Percentiles rank a stretch among this genome's conserved stretches.
Conservation (phyloP, 2,329 filamentous ascomycete species). For the Ophiostoma sp. region DNA sequence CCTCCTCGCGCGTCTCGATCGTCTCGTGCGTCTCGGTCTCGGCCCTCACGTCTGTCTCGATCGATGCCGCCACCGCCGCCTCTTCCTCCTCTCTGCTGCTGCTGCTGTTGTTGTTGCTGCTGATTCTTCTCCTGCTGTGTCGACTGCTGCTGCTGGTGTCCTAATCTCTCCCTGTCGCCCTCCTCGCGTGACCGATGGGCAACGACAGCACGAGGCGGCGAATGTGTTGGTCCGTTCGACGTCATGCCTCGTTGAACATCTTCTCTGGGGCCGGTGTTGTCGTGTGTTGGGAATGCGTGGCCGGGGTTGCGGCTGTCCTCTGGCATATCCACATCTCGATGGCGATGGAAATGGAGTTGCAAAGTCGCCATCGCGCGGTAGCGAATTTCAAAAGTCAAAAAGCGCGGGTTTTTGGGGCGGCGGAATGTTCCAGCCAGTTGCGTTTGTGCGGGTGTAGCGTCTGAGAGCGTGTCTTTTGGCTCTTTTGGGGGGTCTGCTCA, state of each 20-base stretch:
- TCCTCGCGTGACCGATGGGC: constrained; percentile 32
- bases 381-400: constrained; percentile 12
- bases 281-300: constrained; percentile 31
- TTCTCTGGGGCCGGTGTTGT: constrained; percentile 40
- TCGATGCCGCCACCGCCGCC: constrained; percentile 7
- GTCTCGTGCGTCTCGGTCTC: constrained; percentile 20
- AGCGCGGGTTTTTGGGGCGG: constrained; percentile 21
- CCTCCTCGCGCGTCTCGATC: constrained; percentile 2
- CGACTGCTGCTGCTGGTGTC: background rate
- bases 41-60: background rate
- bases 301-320: constrained; percentile 42
- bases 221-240: constrained; percentile 34
- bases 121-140: constrained; percentile 27
- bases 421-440: background rate
- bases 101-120: constrained; percentile 25
- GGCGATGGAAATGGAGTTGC: constrained; percentile 30
- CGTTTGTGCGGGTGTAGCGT: background rate
- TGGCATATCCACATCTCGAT: constrained; percentile 46
- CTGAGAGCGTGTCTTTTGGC: background rate
- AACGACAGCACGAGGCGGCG: constrained; percentile 34
- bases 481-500: background rate
- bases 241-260: constrained; percentile 40
- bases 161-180: constrained; percentile 27
- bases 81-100: constrained; percentile 20
- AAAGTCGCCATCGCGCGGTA: constrained; percentile 33